These are phyloP conservation scores for Dioszegia crocea DNA, from an alignment of 768 basidiomycete species.

Conservation along the genomic window DNA sequence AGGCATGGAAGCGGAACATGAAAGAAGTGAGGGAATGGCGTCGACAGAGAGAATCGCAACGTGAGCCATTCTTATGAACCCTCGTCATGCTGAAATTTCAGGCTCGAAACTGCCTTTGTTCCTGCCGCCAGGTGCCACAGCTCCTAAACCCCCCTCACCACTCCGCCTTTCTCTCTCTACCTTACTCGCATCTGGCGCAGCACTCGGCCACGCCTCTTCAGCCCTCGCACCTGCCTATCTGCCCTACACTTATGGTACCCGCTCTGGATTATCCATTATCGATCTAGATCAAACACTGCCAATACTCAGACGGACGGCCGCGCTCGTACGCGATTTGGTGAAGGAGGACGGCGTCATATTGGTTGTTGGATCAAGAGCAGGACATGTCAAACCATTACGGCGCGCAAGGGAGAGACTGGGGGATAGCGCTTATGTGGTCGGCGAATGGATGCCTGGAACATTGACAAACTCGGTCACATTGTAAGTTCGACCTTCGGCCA, in stretches of 20 bases:
- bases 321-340: constrained; percentile 76
- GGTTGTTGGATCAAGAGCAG: constrained; percentile 70
- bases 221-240: constrained; percentile 84
- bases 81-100: neutral
- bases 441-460: constrained; percentile 89
- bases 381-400: constrained; percentile 63
- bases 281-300: constrained; percentile 92
- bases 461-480: constrained; percentile 65
- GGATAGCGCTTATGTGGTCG: constrained; percentile 74
- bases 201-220: constrained; percentile 76
- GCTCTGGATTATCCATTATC: constrained; percentile 84
- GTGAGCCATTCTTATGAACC: constrained; percentile 7
- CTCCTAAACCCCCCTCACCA: constrained; percentile 46
- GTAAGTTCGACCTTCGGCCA: constrained; percentile 28
- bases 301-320: constrained; percentile 81
- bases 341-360: constrained; percentile 76
- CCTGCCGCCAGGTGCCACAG: neutral
- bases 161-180: constrained; percentile 75
- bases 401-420: constrained; percentile 77
- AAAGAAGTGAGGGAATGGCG: constrained; percentile 37
- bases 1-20: constrained; percentile 44
- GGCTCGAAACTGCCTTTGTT: constrained; percentile 16
- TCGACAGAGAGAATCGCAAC: constrained; percentile 21
- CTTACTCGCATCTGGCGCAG: constrained; percentile 85
- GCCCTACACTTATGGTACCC: constrained; percentile 87